Evolutionary conservation across 2,329 filamentous ascomycete species (phyloP).

Genomic region (Pseudogymnoascus sp.): DNA sequence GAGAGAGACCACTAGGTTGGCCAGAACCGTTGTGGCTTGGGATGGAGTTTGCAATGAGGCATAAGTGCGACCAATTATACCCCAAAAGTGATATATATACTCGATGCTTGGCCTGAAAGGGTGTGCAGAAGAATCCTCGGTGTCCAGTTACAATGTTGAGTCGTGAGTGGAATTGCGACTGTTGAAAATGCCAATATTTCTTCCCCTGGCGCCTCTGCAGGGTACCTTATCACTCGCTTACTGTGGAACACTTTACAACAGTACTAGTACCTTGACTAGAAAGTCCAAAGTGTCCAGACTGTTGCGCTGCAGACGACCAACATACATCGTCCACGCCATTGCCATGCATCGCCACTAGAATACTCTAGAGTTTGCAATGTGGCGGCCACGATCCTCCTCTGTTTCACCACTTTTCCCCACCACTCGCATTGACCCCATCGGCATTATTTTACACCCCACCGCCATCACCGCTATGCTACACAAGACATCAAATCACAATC

Average conservation of each 20-base stretch:
- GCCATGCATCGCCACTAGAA: neutral
- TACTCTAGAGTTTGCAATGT: neutral
- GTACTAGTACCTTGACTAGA: neutral
- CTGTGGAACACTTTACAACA: neutral
- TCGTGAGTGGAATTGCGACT: neutral
- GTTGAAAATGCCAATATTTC: neutral
- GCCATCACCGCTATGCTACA: neutral
- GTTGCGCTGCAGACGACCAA: neutral
- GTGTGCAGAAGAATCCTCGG: neutral
- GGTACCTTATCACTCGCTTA: constrained; percentile 1
- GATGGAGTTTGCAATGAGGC: neutral
- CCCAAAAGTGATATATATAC: neutral
- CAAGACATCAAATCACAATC: constrained; percentile 1
- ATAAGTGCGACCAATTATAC: neutral
- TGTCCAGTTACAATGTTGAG: neutral
- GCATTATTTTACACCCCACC: neutral
- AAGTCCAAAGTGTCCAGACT: neutral
- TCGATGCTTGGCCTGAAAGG: neutral
- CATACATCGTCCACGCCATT: neutral
- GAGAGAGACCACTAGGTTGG: neutral
- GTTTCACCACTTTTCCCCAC: constrained; percentile 1
- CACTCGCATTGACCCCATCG: neutral
- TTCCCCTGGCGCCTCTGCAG: neutral
- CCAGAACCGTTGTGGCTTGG: neutral
- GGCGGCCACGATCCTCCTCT: neutral